Evolutionary conservation across 208 protist species (phyloP).

Genomic region (Trypanosoma caninum): DNA sequence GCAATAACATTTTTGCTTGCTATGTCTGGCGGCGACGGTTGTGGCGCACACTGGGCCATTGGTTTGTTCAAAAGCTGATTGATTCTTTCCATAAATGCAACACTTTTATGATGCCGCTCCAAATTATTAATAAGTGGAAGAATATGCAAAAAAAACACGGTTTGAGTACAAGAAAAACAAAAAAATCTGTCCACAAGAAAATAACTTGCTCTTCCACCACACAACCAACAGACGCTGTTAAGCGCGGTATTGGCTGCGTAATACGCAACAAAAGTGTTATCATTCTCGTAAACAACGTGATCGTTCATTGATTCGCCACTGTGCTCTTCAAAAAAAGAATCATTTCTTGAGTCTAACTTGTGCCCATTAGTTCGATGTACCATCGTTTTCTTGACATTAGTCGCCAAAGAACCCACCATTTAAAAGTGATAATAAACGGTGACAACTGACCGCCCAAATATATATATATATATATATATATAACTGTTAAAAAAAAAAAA

Average conservation of each 20-base stretch:
- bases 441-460: too few relatives aligned
- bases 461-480: constrained; percentile 3
- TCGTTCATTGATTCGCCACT: too few relatives aligned
- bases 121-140: constrained; percentile 54
- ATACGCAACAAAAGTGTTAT: too few relatives aligned
- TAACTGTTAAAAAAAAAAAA: constrained; percentile 20
- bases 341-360: too few relatives aligned
- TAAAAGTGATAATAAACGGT: not conserved
- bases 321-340: too few relatives aligned
- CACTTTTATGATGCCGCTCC: constrained; percentile 37
- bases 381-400: constrained; percentile 40
- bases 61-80: constrained; percentile 24
- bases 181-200: constrained; percentile 46
- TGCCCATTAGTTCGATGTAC: constrained; percentile 8
- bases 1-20: too few relatives aligned
- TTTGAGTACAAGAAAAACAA: constrained; percentile 71
- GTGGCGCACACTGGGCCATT: not conserved
- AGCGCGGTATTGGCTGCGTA: too few relatives aligned
- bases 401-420: constrained; percentile 28
- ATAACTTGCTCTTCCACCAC: constrained; percentile 26
- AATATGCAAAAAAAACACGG: constrained; percentile 39
- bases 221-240: constrained; percentile 88
- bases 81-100: constrained; percentile 43
- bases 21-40: not conserved
- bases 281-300: too few relatives aligned